Evolutionary conservation across 208 protist genomes (phyloP).

Genomic region (Crithidia acanthocephali): DNA sequence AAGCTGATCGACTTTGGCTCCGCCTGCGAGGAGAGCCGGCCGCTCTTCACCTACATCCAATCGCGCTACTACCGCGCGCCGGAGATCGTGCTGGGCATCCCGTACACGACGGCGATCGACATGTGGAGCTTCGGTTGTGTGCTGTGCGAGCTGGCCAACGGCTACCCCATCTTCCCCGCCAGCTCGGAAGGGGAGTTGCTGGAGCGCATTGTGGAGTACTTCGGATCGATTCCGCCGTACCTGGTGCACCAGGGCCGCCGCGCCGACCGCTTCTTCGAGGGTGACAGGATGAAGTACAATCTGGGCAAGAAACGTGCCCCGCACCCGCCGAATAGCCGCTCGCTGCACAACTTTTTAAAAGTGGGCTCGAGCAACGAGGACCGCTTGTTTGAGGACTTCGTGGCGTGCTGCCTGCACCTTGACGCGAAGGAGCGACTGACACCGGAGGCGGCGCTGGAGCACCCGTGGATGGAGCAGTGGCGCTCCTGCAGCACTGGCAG

Average conservation of each 20-base stretch:
- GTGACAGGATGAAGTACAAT: conserved; percentile 26
- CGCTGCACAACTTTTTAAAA: conserved; percentile 49
- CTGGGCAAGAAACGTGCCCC: conserved; percentile 36
- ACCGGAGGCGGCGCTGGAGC: conserved; percentile 60
- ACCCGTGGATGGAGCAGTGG: conserved; percentile 72
- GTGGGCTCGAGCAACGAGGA: conserved; percentile 35
- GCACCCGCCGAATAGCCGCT: conserved; percentile 33
- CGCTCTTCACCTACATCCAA: conserved; percentile 95
- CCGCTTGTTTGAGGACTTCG: conserved; percentile 55
- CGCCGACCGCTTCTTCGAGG: conserved; percentile 60
- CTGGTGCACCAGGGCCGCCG: conserved; percentile 57
- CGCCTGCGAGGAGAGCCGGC: conserved; percentile 93
- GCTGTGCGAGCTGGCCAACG: conserved; percentile 92
- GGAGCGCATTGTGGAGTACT: conserved; percentile 82
- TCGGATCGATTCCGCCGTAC: conserved; percentile 75
- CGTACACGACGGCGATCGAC: conserved; percentile 90
- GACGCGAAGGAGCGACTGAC: conserved; percentile 76
- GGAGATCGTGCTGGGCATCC: conserved; percentile 89
- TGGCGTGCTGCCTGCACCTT: conserved; percentile 54
- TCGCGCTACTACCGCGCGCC: conserved; percentile 94
- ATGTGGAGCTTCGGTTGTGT: conserved; percentile 96
- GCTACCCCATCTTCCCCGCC: conserved; percentile 93
- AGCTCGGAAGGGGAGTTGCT: conserved; percentile 82
- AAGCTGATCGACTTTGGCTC: conserved; percentile 99
- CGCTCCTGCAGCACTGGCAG: conserved; percentile 17